Evolutionary conservation across 805 yeast genomes (phyloP), one percentile per base, ranked within the genome.

Genomic region (Cyberlindnera mrakii): DNA sequence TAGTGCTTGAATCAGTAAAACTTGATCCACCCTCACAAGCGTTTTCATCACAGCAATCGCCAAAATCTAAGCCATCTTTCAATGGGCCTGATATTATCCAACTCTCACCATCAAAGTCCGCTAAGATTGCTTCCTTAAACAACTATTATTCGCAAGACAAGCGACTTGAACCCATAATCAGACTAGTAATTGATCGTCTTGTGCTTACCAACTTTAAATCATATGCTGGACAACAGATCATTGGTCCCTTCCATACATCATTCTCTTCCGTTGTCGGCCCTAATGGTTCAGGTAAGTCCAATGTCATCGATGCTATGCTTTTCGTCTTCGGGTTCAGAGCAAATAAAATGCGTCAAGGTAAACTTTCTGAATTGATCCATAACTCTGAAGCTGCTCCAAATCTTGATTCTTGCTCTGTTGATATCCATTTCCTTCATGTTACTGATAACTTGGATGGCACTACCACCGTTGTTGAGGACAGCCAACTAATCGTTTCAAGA

Each of bases 221-320:
- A 0, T 93, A 93, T 60, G 98, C 97, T 1, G 99, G 99, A 0
- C 68, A 74, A 15, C 98, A 93, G 65, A 77, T 78, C 6, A 85
- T 93, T 40, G 99, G 99, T 0, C 99, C 99, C 0, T 93, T 93
- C 63, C 85, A 93, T 55, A 66, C 90, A 31, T 87, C 95, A 5
- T 95, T 93, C 58, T 86, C 96, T 10, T 98, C 99, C 0, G 95
- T 93, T 10, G 97, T 93, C 13, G 99, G 99, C 0, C 99, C 99
- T 5, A 93, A 93, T 62, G 99, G 99, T 8, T 85, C 96, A 11
- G 99, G 99, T 3, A 93, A 93, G 64, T 90, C 98, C 14, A 93
- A 95, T 58, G 97, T 93, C 50, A 93, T 93, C 62, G 99, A 95
- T 62, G 88, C 97, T 5, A 80, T 93, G 72, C 74, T 95, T 30